A percentile compares a stretch with the other conserved stretches of the same genome.
These are phyloP conservation scores for Citeromyces hawaiiensis DNA, from an alignment of 1,139 yeast species.

Conservation along the genomic window DNA sequence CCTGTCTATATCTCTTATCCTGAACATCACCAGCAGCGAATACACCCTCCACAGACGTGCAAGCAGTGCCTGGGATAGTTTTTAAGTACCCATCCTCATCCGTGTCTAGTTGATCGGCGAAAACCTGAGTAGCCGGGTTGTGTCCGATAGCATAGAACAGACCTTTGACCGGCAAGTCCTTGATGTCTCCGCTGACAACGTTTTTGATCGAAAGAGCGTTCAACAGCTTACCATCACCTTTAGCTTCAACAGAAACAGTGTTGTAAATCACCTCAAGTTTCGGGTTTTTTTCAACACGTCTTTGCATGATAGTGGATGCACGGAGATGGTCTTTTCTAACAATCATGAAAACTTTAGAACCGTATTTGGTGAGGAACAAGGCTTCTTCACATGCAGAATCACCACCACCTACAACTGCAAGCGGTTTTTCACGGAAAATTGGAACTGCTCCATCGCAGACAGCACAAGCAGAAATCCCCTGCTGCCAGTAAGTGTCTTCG, in stretches of 20 bases:
- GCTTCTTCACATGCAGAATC: slow-evolving; percentile 99
- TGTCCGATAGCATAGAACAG: slow-evolving; percentile 97
- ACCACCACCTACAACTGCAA: slow-evolving; percentile 97
- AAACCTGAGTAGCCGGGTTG: slow-evolving; percentile 82
- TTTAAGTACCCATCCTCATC: slow-evolving; percentile 82
- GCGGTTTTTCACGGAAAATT: slow-evolving; percentile 92
- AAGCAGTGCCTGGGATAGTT: slow-evolving; percentile 80
- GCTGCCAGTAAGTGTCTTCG: slow-evolving; percentile 97
- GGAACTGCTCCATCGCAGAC: slow-evolving; percentile 99
- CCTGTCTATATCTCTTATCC: slow-evolving; percentile 95
- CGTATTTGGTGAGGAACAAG: slow-evolving; percentile 87
- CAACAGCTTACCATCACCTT: slow-evolving; percentile 82
- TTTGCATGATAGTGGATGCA: slow-evolving; percentile 95
- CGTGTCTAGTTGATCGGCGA: slow-evolving; percentile 64
- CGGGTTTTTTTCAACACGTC: slow-evolving; percentile 70
- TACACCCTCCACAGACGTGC: slow-evolving; percentile 82
- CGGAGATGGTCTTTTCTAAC: slow-evolving; percentile 91
- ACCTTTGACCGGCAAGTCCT: slow-evolving; percentile 73
- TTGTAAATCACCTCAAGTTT: slow-evolving; percentile 86
- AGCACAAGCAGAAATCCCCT: slow-evolving; percentile 97
- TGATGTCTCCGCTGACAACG: slow-evolving; percentile 55
- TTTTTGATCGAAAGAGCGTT: slow-evolving; percentile 48
- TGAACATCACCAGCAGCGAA: slow-evolving; percentile 99
- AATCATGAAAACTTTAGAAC: slow-evolving; percentile 82
- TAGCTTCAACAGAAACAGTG: slow-evolving; percentile 76